Evolutionary conservation across 2,329 filamentous ascomycete genomes (phyloP).

Genomic region (Tolypocladium sp.): DNA sequence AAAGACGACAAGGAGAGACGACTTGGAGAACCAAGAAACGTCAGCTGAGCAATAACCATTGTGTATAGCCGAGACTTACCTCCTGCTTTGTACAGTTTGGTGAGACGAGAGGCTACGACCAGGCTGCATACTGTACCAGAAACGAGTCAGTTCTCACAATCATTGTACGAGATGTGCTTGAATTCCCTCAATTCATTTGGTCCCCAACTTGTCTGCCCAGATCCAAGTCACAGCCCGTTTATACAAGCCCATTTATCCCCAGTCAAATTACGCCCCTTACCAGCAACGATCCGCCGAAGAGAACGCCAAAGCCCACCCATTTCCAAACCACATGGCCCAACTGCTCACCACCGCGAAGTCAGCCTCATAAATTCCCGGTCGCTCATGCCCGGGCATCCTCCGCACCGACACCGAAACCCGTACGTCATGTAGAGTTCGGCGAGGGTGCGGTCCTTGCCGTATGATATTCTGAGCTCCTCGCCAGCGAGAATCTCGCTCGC

Average conservation of each 20-base stretch:
- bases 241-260: not conserved
- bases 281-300: no score
- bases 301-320: not conserved
- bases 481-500: conserved; percentile 27
- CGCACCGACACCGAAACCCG: conserved; percentile 45
- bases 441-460: conserved; percentile 27
- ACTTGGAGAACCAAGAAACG: not conserved
- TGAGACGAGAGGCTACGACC: not conserved
- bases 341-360: conserved; percentile 1
- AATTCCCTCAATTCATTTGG: not conserved
- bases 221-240: not conserved
- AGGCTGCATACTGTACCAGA: not conserved
- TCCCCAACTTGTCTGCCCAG: not conserved
- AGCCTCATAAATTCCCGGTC: conserved; percentile 2
- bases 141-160: no score
- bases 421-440: conserved; percentile 31
- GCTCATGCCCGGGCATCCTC: conserved; percentile 26
- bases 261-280: not conserved
- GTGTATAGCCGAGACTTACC: not conserved
- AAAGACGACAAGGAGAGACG: not conserved
- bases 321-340: no score
- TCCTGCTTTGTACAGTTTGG: not conserved
- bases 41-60: not conserved
- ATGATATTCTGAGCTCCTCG: conserved; percentile 42
- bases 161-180: not conserved